Evolutionary conservation across 1,284 basidiomycete genomes (phyloP).

Genomic region (Flammula alnicola): DNA sequence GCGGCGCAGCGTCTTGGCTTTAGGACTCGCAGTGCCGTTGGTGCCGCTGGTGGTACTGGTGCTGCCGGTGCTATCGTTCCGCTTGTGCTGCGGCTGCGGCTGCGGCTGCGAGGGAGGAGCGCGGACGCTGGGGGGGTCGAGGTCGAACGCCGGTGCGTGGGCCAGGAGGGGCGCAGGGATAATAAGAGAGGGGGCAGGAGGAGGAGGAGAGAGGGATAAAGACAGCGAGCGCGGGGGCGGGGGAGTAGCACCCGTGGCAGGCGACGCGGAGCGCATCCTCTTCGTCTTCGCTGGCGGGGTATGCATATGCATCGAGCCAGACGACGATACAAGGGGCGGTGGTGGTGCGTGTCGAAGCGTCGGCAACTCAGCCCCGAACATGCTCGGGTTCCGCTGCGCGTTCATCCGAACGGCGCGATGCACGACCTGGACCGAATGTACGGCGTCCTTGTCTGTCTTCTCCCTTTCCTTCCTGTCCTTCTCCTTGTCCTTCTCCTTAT

Average conservation of each 20-base stretch:
- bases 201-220: background rate
- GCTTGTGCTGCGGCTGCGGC: too few relatives aligned
- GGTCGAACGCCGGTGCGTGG: too few relatives aligned
- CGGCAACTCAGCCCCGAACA: slow-evolving; percentile 58
- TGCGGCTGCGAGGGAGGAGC: too few relatives aligned
- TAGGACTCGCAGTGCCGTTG: background rate
- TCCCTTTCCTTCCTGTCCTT: slow-evolving; percentile 17
- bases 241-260: too few relatives aligned
- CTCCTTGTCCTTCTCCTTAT: slow-evolving; percentile 3
- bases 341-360: slow-evolving; percentile 20
- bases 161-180: too few relatives aligned
- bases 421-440: background rate
- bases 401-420: slow-evolving; percentile 41
- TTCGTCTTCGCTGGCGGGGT: too few relatives aligned
- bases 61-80: too few relatives aligned
- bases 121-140: too few relatives aligned
- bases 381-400: slow-evolving; percentile 60
- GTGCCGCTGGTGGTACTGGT: too few relatives aligned
- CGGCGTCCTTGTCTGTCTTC: slow-evolving; percentile 1
- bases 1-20: slow-evolving; percentile 39
- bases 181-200: too few relatives aligned
- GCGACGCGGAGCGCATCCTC: too few relatives aligned
- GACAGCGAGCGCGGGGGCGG: background rate
- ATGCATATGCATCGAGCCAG: too few relatives aligned
- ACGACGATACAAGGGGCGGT: background rate